Percentiles rank a stretch among this genome's conserved stretches.
Conservation (phyloP, 495 filamentous ascomycete genomes). For the Aspergillus wentii region DNA sequence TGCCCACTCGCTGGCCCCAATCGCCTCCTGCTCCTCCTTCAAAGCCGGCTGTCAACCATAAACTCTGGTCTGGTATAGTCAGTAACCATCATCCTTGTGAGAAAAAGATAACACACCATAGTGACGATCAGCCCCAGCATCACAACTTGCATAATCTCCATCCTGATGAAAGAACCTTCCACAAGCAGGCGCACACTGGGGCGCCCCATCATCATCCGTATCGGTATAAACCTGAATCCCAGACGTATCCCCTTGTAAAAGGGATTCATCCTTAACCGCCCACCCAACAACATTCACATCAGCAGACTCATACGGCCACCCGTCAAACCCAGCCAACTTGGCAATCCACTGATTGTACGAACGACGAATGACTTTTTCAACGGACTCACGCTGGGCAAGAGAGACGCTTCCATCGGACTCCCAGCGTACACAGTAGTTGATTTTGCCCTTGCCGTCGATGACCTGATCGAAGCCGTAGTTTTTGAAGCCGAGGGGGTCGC, state of each 20-base stretch:
- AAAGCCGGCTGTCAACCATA: slow-evolving; percentile 15
- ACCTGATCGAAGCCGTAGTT: slow-evolving; percentile 18
- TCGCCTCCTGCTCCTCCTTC: slow-evolving; percentile 13
- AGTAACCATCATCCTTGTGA: no score
- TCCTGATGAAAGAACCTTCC: slow-evolving; percentile 17
- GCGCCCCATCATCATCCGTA: slow-evolving; percentile 11
- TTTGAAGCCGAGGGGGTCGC: slow-evolving; percentile 11
- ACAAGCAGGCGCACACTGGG: slow-evolving; percentile 9
- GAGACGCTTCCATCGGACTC: slow-evolving; percentile 7
- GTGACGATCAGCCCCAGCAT: slow-evolving; percentile 8
- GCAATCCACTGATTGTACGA: slow-evolving; percentile 15
- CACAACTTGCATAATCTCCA: slow-evolving; percentile 9
- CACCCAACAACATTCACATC: slow-evolving; percentile 13
- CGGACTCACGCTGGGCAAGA: slow-evolving; percentile 5
- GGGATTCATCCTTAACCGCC: slow-evolving; percentile 7
- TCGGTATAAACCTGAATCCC: slow-evolving; percentile 13
- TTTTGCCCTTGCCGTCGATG: slow-evolving; percentile 11
- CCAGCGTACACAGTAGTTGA: slow-evolving; percentile 18
- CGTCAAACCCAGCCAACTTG: slow-evolving; percentile 10
- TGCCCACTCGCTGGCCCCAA: slow-evolving; percentile 15
- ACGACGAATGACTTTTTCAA: slow-evolving; percentile 8
- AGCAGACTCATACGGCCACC: slow-evolving; percentile 11
- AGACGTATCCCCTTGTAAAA: slow-evolving; percentile 11
- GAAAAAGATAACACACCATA: slow-evolving; percentile 7
- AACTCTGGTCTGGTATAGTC: slow-evolving; percentile 7